Evolutionary conservation across 202 grass and related monocot genomes (phyloP).

Genomic region (Tripidium arundinaceum): DNA sequence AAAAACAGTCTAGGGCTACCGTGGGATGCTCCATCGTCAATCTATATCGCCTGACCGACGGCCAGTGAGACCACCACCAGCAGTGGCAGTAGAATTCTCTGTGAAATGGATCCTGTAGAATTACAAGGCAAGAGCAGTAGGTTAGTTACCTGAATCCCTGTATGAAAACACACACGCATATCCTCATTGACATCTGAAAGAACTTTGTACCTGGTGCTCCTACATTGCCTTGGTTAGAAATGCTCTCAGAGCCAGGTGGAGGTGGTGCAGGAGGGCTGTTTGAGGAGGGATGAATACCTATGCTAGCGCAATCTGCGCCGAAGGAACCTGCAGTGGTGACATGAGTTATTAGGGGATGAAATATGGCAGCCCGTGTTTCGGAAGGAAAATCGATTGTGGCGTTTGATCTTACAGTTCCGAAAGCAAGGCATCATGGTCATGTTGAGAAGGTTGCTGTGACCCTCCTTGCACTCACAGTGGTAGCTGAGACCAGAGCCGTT

Average conservation of each 20-base stretch:
- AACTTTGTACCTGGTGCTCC: slow-evolving; percentile 26
- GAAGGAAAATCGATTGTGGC: neutral
- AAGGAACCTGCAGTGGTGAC: slow-evolving; percentile 50
- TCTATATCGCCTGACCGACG: slow-evolving; percentile 16
- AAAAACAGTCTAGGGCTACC: neutral
- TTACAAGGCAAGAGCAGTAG: neutral
- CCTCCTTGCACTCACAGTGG: slow-evolving; percentile 59
- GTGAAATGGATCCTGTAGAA: slow-evolving; percentile 25
- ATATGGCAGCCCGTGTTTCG: neutral
- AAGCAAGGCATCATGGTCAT: slow-evolving; percentile 64
- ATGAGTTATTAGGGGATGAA: neutral
- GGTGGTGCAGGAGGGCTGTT: slow-evolving; percentile 31
- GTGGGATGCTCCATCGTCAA: neutral
- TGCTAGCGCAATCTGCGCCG: slow-evolving; percentile 49
- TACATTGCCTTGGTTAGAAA: slow-evolving; percentile 39
- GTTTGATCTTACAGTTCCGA: slow-evolving; percentile 49
- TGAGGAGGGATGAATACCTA: slow-evolving; percentile 49
- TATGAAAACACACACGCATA: neutral
- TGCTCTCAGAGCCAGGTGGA: slow-evolving; percentile 35
- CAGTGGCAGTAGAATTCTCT: slow-evolving; percentile 16
- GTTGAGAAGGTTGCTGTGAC: slow-evolving; percentile 79
- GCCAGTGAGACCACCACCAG: slow-evolving; percentile 21
- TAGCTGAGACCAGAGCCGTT: slow-evolving; percentile 50
- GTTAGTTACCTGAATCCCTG: neutral
- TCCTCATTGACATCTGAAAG: slow-evolving; percentile 3